Percentiles rank a stretch among this genome's conserved stretches.
Conservation (phyloP, 768 basidiomycete species). For the Chalciporus pseudorubinellus region DNA sequence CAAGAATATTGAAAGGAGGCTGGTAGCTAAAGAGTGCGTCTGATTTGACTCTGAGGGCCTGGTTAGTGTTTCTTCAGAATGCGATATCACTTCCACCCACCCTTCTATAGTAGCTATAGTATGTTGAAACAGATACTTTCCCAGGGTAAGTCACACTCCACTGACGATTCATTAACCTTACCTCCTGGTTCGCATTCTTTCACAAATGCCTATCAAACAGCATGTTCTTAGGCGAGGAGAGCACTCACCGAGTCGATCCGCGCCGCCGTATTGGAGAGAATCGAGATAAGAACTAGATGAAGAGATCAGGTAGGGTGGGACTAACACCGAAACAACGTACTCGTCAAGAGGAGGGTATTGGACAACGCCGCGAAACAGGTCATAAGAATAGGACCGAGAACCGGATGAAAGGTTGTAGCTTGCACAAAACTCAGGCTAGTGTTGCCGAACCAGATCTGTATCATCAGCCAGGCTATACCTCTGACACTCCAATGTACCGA, state of each 20-base stretch:
- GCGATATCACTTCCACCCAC: slow-evolving; percentile 34
- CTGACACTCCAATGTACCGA: slow-evolving; percentile 29
- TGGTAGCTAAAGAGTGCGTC: slow-evolving; percentile 92
- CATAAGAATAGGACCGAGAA: slow-evolving; percentile 81
- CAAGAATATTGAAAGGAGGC: slow-evolving; percentile 84
- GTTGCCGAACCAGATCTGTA: slow-evolving; percentile 86
- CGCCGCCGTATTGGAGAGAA: slow-evolving; percentile 87
- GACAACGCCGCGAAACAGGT: slow-evolving; percentile 74
- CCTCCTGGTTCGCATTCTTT: slow-evolving; percentile 62
- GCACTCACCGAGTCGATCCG: slow-evolving; percentile 58
- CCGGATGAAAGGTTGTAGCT: slow-evolving; percentile 58
- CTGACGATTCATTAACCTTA: slow-evolving; percentile 16
- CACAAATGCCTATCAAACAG: background rate
- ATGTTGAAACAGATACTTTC: slow-evolving; percentile 82
- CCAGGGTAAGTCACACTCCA: slow-evolving; percentile 14
- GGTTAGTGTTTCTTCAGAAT: slow-evolving; percentile 5
- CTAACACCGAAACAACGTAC: slow-evolving; percentile 39
- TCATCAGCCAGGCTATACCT: slow-evolving; percentile 78
- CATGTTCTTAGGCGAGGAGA: background rate
- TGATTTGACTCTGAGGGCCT: slow-evolving; percentile 64
- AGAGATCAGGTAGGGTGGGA: slow-evolving; percentile 3
- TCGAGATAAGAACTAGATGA: slow-evolving; percentile 68
- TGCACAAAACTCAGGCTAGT: slow-evolving; percentile 59
- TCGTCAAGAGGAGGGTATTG: slow-evolving; percentile 77
- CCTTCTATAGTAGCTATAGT: slow-evolving; percentile 87